Evolutionary conservation across 164 flowering plant genomes (phyloP), one percentile per base, ranked within the genome.

Genomic region (Chimonanthus praecox): DNA sequence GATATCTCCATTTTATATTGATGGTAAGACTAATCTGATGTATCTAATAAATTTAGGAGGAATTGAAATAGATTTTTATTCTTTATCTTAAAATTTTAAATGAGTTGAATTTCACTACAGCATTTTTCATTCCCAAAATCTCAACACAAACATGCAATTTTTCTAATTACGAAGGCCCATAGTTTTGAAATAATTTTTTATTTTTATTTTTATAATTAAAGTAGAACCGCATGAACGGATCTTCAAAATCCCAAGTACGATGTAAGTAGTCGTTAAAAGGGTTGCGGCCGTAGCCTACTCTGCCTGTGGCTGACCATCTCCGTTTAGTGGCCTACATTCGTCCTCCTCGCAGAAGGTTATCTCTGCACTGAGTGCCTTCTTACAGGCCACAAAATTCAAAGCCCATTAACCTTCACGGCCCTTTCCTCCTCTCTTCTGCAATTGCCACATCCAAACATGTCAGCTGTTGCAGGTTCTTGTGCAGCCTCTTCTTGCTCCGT

Each of bases 401-500:
- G 3, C 45, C 46, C 44, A 43, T 15, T 62, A 20, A 62, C 16
- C 46, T 6, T 9, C n/a, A 49, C 58, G 13, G 49, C 11, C 13
- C 49, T 64, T 43, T 21, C 46, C 54, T 11, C 68, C 58, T 62
- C n/a, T n/a, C 63, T 20, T 16, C 48, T 49, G 10, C 47, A 45
- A 47, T 11, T 58, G 48, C n/a, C 15, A 58, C 47, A 67, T 45
- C 48, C 68, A 60, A 85, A 68, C 4, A 83, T 83, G 85, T 80
- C 89, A 21, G 71, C 88, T 3, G 85, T 80, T 67, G 85, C 90
- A 71, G 87, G 84, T 60, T 67, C 76, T 65, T 47, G 20, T 72
- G 74, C 74, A 18, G 65, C 83, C 21, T 84, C 88, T 43, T 81
- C 88, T 8, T 84, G 82, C 58, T 82, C 84, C 77, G 77, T 84